These are phyloP conservation scores for Aphanomyces invadans DNA, from an alignment of 352 stramenopile species.

Conservation along the genomic window DNA sequence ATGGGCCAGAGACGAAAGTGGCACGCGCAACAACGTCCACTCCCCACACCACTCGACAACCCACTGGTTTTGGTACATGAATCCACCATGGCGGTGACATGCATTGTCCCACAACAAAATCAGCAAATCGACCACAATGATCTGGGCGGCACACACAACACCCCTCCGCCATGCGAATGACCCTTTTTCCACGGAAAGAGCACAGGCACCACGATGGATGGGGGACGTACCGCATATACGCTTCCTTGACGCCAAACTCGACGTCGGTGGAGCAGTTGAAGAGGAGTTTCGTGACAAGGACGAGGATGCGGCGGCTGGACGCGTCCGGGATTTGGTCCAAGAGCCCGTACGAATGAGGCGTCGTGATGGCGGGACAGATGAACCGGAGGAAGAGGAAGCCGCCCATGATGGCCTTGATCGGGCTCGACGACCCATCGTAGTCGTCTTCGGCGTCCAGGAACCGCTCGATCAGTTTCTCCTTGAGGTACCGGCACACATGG, in stretches of 20 bases:
- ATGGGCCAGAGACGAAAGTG: no score
- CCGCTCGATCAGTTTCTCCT: slow-evolving; percentile 56
- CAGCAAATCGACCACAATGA: no score
- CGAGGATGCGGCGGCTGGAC: slow-evolving; percentile 72
- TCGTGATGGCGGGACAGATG: slow-evolving; percentile 82
- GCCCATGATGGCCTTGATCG: slow-evolving; percentile 67
- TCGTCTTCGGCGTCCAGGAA: slow-evolving; percentile 39
- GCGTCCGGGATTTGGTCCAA: slow-evolving; percentile 57
- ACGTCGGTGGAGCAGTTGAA: slow-evolving; percentile 85
- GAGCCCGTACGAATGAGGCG: slow-evolving; percentile 75
- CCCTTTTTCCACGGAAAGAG: no score
- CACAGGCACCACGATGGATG: background rate
- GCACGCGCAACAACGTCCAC: no score
- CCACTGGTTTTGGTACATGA: no score
- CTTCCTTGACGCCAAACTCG: slow-evolving; percentile 75
- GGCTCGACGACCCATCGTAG: slow-evolving; percentile 1
- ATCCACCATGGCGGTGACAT: no score
- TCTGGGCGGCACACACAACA: no score
- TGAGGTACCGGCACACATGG: slow-evolving; percentile 70
- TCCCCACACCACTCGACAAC: no score
- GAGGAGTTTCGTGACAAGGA: slow-evolving; percentile 81
- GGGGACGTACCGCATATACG: slow-evolving; percentile 57
- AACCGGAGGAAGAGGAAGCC: slow-evolving; percentile 85
- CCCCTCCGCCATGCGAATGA: no score
- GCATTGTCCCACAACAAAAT: no score